Base-by-base conservation (phyloP, 2,329 filamentous ascomycete genomes). In the Beauveria scarabaeidicola region DNA sequence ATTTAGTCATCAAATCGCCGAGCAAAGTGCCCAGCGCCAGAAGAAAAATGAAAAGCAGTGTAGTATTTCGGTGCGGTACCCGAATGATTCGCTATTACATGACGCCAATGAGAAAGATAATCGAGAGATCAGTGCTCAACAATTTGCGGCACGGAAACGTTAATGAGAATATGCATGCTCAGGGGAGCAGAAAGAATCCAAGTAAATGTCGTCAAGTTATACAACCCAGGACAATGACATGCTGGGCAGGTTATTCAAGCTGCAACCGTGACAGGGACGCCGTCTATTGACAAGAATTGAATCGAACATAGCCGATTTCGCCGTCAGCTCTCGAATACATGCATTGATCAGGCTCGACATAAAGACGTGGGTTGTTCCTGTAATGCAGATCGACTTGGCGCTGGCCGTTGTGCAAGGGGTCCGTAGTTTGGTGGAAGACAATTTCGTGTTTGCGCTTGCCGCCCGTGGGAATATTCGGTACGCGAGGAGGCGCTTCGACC, bases 391-490 rank as follows among this genome's bases (percentile, higher is more conserved):
- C 74, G 19, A 67, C 61, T 54, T 73, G 74, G 29, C 74, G 68
- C 62, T 73, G 69, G 3, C 74, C 70, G 43, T 77, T 74, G 65
- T 70, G 69, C 6, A 75, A 66, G 1, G 72, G 67, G 21, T 67
- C 64, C 3, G 62, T 62, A 58, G 63, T 70, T 50, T 73, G 69
- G 8, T 64, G 56, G 52, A 75, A 75, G 58, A 72, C 70, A 11
- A 61, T 61, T 48, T 73, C 71, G 51, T 72, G 72, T 61, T 75
- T 75, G 36, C 73, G 70, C 67, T 75, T 75, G 44, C 68, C 70
- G 2, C 72, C 73, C 0, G 67, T 67, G 5, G 62, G 63, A 25
- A 70, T 46, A 10, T 64, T 38, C 0, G 70, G 69, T 3, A 64
- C 63, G 21, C 68, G 63, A 7, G 66, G 68, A 7, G 63, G 52